phyloP scores from a whole-genome alignment of 768 basidiomycete genomes.

The Tephrocybe sp. region DNA sequence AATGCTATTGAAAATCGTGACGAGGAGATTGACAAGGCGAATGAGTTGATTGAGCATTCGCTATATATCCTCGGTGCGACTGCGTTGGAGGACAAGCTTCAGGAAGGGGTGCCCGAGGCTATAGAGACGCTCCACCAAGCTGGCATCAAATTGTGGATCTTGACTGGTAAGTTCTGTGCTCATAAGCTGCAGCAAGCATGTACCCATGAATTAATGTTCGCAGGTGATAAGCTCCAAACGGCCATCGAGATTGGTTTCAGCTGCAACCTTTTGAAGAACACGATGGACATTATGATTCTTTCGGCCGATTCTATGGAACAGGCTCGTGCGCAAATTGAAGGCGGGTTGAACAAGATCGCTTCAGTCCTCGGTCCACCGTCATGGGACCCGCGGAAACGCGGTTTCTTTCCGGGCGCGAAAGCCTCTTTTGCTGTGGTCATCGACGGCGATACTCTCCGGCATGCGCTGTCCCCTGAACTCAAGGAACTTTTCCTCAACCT shows the following conservation, averaged over 20 bases:
- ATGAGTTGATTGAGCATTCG: conserved; percentile 78
- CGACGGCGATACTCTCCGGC: conserved; percentile 87
- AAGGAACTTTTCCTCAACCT: conserved; percentile 89
- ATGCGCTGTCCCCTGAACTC: conserved; percentile 73
- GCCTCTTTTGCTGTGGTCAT: conserved; percentile 93
- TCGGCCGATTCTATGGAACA: conserved; percentile 78
- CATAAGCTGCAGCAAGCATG: neutral
- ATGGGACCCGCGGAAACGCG: conserved; percentile 56
- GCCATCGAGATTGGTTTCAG: conserved; percentile 98
- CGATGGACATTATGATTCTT: conserved; percentile 97
- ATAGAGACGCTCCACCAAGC: conserved; percentile 90
- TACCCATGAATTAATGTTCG: neutral
- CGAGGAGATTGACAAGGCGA: conserved; percentile 88
- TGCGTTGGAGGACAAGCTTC: conserved; percentile 94
- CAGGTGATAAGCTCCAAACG: conserved; percentile 95
- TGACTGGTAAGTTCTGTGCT: conserved; percentile 62
- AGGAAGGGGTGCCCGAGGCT: conserved; percentile 95
- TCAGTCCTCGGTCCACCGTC: conserved; percentile 78
- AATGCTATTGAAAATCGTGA: conserved; percentile 78
- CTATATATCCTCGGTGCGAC: conserved; percentile 90
- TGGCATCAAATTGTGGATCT: conserved; percentile 97
- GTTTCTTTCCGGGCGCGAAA: conserved; percentile 62
- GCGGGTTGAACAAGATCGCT: conserved; percentile 91
- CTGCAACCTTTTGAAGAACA: conserved; percentile 89
- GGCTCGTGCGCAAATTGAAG: conserved; percentile 85